phyloP scores from a whole-genome alignment of 495 filamentous ascomycete genomes.

The Penicillium odoratum region DNA sequence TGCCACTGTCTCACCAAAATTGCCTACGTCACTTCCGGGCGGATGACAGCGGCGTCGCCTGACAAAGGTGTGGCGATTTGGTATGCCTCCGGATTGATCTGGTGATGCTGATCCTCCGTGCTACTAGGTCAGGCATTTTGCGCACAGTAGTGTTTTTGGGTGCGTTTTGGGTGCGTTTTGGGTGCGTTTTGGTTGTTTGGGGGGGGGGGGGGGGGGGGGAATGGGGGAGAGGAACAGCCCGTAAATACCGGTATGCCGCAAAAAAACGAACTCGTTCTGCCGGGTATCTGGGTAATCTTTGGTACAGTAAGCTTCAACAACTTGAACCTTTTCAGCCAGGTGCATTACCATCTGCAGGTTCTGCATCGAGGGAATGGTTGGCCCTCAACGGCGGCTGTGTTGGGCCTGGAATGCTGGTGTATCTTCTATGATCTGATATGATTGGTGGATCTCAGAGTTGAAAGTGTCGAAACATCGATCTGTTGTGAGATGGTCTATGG shows the following conservation, averaged over 20 bases:
- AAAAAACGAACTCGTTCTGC: background rate
- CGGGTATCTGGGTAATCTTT: background rate
- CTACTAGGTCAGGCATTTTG: constrained; percentile 2
- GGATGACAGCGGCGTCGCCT: constrained; percentile 21
- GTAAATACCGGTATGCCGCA: constrained; percentile 11
- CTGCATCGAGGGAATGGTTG: constrained; percentile 10
- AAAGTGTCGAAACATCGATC: constrained; percentile 9
- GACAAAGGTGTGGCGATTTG: constrained; percentile 20
- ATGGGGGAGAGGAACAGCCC: background rate
- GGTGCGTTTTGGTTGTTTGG: too few relatives aligned
- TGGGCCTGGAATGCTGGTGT: constrained; percentile 2
- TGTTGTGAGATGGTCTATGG: constrained; percentile 8
- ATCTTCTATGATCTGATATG: background rate
- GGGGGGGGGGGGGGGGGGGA: too few relatives aligned
- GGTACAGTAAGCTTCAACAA: constrained; percentile 15
- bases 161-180: background rate
- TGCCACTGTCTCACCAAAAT: background rate
- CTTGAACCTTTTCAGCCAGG: constrained; percentile 21
- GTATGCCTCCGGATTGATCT: constrained; percentile 9
- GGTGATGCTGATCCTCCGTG: constrained; percentile 25
- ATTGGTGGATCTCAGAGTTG: constrained; percentile 18
- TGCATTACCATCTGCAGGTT: constrained; percentile 12
- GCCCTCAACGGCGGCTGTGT: constrained; percentile 14
- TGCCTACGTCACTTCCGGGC: constrained; percentile 4
- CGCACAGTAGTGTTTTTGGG: background rate